Conservation (phyloP, 2,329 filamentous ascomycete genomes). For the Pseudocercospora vitis region DNA sequence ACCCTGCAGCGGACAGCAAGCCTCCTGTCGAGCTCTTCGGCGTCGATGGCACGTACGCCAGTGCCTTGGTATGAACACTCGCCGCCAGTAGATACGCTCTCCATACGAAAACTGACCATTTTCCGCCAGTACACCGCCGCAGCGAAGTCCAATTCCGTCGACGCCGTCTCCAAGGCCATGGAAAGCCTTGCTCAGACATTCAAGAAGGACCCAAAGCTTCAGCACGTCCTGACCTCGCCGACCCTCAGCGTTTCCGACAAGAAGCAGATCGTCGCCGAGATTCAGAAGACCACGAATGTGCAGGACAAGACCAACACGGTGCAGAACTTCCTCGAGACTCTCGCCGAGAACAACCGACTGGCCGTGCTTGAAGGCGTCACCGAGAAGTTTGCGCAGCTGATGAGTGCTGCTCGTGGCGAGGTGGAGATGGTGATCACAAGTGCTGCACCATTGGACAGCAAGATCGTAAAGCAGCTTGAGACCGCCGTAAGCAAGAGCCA, state of each 20-base stretch:
- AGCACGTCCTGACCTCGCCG: conserved; percentile 72
- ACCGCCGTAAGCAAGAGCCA: conserved; percentile 82
- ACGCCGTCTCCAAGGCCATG: conserved; percentile 80
- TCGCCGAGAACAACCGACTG: conserved; percentile 96
- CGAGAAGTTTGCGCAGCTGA: conserved; percentile 83
- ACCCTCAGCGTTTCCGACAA: conserved; percentile 80
- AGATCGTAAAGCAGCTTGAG: conserved; percentile 83
- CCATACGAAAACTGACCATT: background rate
- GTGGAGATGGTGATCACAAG: conserved; percentile 89
- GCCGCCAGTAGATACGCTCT: background rate
- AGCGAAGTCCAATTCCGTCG: conserved; percentile 81
- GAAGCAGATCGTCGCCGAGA: conserved; percentile 78
- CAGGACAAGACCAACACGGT: conserved; percentile 73
- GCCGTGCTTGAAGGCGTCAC: conserved; percentile 76
- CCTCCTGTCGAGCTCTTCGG: conserved; percentile 90
- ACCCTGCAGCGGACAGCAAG: conserved; percentile 64
- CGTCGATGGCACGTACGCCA: conserved; percentile 96
- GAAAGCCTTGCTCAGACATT: conserved; percentile 68
- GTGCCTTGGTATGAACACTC: conserved; percentile 77
- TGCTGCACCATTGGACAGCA: conserved; percentile 85
- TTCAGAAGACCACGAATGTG: conserved; percentile 75
- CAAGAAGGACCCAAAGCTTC: conserved; percentile 80
- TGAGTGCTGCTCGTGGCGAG: conserved; percentile 88
- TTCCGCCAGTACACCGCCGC: conserved; percentile 86
- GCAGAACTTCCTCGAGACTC: conserved; percentile 87